Evolutionary conservation across 2,329 filamentous ascomycete species (phyloP).

Genomic region (Aspergillus sp.): DNA sequence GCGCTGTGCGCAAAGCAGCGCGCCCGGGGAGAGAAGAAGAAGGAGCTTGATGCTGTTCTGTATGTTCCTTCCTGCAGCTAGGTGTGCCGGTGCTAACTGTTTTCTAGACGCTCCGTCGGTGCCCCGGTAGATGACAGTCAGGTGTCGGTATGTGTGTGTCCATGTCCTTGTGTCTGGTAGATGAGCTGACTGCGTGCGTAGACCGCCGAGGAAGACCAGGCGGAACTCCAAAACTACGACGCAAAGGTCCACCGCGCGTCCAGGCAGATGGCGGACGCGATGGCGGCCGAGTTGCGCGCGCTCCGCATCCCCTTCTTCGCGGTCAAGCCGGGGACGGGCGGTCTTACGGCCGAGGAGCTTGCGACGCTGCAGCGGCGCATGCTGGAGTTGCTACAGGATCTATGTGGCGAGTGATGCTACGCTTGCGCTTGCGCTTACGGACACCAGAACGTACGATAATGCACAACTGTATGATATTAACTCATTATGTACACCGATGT

Average conservation of each 20-base stretch:
- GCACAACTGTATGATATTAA: constrained; percentile 8
- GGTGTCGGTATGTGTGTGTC: constrained; percentile 26
- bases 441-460: neutral
- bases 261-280: constrained; percentile 57
- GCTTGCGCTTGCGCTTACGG: neutral
- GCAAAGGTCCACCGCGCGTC: constrained; percentile 61
- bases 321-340: constrained; percentile 38
- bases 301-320: constrained; percentile 63
- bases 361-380: constrained; percentile 46
- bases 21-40: constrained; percentile 52
- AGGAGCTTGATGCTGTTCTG: constrained; percentile 55
- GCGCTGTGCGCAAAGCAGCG: constrained; percentile 52
- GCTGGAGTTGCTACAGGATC: constrained; percentile 51
- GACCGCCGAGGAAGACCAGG: constrained; percentile 48
- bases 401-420: constrained; percentile 37
- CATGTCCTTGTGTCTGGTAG: neutral
- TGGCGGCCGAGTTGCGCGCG: constrained; percentile 53
- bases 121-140: constrained; percentile 35
- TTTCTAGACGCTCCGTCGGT: constrained; percentile 44
- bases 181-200: constrained; percentile 15
- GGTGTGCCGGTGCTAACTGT: neutral
- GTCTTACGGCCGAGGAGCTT: constrained; percentile 17
- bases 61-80: constrained; percentile 30
- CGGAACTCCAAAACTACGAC: constrained; percentile 59
- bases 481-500: constrained; percentile 22